phyloP scores from a whole-genome alignment of 352 stramenopile species.

The Globisporangium cederbergense region DNA sequence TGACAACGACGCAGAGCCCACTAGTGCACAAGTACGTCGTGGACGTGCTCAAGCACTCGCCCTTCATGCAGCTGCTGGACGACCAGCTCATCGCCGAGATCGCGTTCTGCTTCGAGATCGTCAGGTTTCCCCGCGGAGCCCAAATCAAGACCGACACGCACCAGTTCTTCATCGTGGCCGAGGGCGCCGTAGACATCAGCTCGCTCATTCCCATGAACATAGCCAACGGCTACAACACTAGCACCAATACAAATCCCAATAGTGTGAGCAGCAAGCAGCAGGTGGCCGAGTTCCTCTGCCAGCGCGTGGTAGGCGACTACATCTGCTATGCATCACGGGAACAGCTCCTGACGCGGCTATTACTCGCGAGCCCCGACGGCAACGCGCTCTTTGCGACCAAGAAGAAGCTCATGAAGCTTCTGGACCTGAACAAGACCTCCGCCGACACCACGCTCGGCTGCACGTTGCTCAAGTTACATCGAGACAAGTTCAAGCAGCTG shows the following conservation, averaged over 20 bases:
- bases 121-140: slow-evolving; percentile 40
- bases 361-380: slow-evolving; percentile 24
- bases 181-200: slow-evolving; percentile 54
- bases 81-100: slow-evolving; percentile 44
- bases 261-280: slow-evolving; percentile 30
- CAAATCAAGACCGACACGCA: slow-evolving; percentile 47
- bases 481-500: slow-evolving; percentile 48
- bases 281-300: slow-evolving; percentile 51
- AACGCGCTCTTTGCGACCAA: slow-evolving; percentile 19
- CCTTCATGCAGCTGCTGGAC: slow-evolving; percentile 71
- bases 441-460: slow-evolving; percentile 51
- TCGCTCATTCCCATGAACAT: slow-evolving; percentile 29
- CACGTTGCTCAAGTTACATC: slow-evolving; percentile 54
- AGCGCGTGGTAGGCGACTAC: slow-evolving; percentile 53
- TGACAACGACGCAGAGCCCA: slow-evolving; percentile 12
- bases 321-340: slow-evolving; percentile 51
- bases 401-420: slow-evolving; percentile 56
- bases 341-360: slow-evolving; percentile 43
- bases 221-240: background rate
- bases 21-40: slow-evolving; percentile 25
- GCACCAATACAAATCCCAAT: background rate
- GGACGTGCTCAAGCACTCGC: slow-evolving; percentile 46
- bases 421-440: slow-evolving; percentile 57
- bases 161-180: slow-evolving; percentile 55
- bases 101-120: slow-evolving; percentile 50